Evolutionary conservation across 2,329 filamentous ascomycete species (phyloP).

Genomic region (Penicillium italicum): DNA sequence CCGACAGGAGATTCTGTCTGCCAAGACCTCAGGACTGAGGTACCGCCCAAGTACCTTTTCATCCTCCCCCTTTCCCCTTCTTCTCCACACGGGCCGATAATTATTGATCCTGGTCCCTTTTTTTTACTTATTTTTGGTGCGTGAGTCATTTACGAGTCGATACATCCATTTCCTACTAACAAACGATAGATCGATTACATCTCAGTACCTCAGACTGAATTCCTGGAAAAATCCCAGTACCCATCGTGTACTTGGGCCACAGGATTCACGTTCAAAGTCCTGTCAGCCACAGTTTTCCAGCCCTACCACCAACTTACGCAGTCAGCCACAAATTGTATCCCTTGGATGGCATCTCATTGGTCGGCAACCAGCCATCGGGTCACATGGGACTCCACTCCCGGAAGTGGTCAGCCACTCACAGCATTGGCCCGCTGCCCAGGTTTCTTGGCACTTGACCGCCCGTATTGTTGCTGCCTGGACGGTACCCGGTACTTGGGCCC

Average conservation of each 20-base stretch:
- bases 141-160: background rate
- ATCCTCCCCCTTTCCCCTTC: slow-evolving; percentile 1
- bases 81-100: slow-evolving; percentile 7
- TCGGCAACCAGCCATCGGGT: slow-evolving; percentile 8
- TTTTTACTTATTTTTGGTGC: background rate
- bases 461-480: slow-evolving; percentile 23
- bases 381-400: background rate
- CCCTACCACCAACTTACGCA: slow-evolving; percentile 13
- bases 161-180: background rate
- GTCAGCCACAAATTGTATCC: slow-evolving; percentile 18
- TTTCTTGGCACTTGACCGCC: slow-evolving; percentile 15
- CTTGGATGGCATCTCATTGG: slow-evolving; percentile 10
- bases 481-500: slow-evolving; percentile 1
- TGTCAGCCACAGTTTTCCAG: slow-evolving; percentile 15
- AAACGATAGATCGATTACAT: background rate
- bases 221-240: background rate
- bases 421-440: background rate
- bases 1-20: slow-evolving; percentile 1
- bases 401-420: background rate
- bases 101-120: background rate
- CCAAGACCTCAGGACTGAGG: slow-evolving; percentile 9
- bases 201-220: background rate
- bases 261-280: background rate
- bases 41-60: slow-evolving; percentile 7
- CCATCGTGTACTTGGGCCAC: background rate